Evolutionary conservation across 2,329 filamentous ascomycete genomes (phyloP).

Genomic region (Ophiocordyceps sinensis): DNA sequence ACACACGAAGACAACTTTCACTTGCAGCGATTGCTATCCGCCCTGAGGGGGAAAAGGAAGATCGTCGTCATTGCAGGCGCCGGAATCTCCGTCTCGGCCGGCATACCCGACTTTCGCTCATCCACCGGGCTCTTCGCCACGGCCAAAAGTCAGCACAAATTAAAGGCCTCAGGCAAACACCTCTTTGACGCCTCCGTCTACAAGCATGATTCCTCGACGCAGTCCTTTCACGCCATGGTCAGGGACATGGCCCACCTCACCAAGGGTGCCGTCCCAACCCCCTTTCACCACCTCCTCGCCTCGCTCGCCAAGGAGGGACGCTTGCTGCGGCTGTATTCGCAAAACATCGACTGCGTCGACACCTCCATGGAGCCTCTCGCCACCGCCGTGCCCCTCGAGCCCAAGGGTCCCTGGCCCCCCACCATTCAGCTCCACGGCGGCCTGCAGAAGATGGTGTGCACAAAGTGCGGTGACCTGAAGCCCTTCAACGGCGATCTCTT

Average conservation of each 20-base stretch:
- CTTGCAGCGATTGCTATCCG: conserved; percentile 56
- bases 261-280: conserved; percentile 62
- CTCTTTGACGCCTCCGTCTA: conserved; percentile 97
- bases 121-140: conserved; percentile 78
- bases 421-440: conserved; percentile 92
- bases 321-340: conserved; percentile 79
- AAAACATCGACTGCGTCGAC: conserved; percentile 95
- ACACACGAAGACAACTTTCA: conserved; percentile 32
- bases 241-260: conserved; percentile 72
- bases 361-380: conserved; percentile 65
- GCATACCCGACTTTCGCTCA: conserved; percentile 94
- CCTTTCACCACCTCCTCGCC: conserved; percentile 87
- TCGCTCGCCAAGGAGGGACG: conserved; percentile 79
- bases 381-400: conserved; percentile 65
- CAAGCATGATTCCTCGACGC: conserved; percentile 76
- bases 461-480: conserved; percentile 69
- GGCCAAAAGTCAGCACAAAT: conserved; percentile 71
- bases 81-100: conserved; percentile 91
- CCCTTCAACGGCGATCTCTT: conserved; percentile 71
- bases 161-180: conserved; percentile 82
- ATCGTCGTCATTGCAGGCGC: conserved; percentile 94
- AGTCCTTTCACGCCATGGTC: conserved; percentile 93
- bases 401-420: conserved; percentile 82
- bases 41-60: conserved; percentile 79
- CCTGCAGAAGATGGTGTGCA: conserved; percentile 90